Evolutionary conservation across 78 protist genomes (phyloP), one percentile per base, ranked within the genome.

Genomic region (Polysphondylium violaceum): DNA sequence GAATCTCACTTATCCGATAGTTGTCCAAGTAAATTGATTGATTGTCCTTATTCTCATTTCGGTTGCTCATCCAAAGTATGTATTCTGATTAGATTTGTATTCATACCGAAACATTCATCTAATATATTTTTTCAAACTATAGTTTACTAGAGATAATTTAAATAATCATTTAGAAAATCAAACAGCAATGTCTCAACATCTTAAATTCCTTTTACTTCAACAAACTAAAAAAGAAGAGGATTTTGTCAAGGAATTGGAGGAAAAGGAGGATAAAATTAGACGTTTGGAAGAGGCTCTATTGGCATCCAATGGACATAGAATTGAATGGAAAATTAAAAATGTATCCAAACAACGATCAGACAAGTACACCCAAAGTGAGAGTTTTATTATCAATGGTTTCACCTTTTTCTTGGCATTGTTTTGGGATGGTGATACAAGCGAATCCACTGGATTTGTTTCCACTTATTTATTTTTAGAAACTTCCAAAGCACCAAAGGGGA

Each of bases 291-390:
- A 85, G 2, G 64, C 58, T 33, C 1, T 78, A 50, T 47, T 11
- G 16, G 88, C 61, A 6, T n/a, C 75, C 2, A 64, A 50, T 21
- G 64, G 19, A n/a, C n/a, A n/a, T 31, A 69, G 74, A 40, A 27
- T 73, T 16, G 93, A 87, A 65, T 87, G 93, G 93, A 65, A 40
- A 33, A 63, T 87, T 11, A 87, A 87, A 12, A 73, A 69, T 12
- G 72, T 67, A 53, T 38, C n/a, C 40, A 31, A 64, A 14, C n/a
- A 47, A 50, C 72, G 60, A 41, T 56, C 59, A 58, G 61, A 72
- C 33, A 75, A 85, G 25, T 87, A 87, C 41, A 38, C 60, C 25
- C 93, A 87, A 76, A 65, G 79, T 31, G 86, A 68, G 27, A 69
- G 56, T 35, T 87, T 87, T 31, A 44, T 64, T 17, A 51, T 87